Evolutionary conservation across 2,329 filamentous ascomycete genomes (phyloP), one percentile per base, ranked within the genome.

Genomic region (Arachnomyces sp.): DNA sequence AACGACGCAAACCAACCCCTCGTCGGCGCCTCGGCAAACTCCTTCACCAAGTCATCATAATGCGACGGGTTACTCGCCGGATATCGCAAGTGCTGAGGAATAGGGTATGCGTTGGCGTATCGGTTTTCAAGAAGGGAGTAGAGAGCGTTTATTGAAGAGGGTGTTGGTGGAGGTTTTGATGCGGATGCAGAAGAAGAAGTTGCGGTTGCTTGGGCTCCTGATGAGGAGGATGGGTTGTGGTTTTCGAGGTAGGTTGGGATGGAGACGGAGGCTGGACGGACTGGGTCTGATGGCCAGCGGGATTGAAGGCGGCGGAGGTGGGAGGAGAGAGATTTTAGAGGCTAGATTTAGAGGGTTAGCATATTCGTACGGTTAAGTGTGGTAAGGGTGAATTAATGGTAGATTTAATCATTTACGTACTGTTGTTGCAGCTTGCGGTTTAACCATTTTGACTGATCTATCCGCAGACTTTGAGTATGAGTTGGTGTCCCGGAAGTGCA

Each of bases 91-190:
- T 56, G 59, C 14, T 63, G 52, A 1, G 71, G 59, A 2, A 75
- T 46, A 2, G 72, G 72, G 45, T 71, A 75, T 51, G 67, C 52
- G 29, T 69, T 73, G 34, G 59, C 62, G 50, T 78, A 80, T 36
- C 73, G 62, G 52, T 81, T 69, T 48, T 79, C 75, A 2, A 82
- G 61, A n/a, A 82, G 60, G 2, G 73, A 69, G 46, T 75, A 77
- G 1, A 81, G 67, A 3, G 75, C 76, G 49, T 79, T 80, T 39
- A 78, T 52, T 15, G 41, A 47, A 31, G 44, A 39, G 46, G 31
- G 39, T 35, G 30, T 46, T 34, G 40, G 48, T 42, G 43, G 44
- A 3, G 45, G 28, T 5, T 42, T 14, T 36, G 36, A 14, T 7
- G 34, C 34, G 30, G 32, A 43, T 39, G 34, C 46, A 39, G 31